Conservation (phyloP, 768 basidiomycete genomes). For the Podaxis carcinomalis region DNA sequence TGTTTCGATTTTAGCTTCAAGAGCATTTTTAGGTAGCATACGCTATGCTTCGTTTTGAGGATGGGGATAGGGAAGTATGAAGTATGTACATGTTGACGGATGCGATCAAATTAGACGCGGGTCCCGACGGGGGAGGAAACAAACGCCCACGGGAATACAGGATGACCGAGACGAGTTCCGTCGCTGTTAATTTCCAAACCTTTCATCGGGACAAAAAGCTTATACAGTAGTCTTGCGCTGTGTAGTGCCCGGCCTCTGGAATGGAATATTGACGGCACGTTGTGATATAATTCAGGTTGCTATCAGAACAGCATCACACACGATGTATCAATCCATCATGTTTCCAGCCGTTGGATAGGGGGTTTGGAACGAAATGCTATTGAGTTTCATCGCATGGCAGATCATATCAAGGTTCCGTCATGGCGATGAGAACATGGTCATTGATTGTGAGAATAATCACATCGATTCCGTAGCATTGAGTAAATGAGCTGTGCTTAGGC, state of each 20-base stretch:
- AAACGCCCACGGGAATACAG: background rate
- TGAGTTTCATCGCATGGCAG: background rate
- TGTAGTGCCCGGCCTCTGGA: too few relatives aligned
- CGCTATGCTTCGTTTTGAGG: background rate
- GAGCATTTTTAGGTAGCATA: background rate
- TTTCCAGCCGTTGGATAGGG: background rate
- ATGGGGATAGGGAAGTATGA: background rate
- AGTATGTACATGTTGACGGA: background rate
- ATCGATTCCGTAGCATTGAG: background rate
- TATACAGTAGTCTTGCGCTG: too few relatives aligned
- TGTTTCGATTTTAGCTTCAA: background rate
- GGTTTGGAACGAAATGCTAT: background rate
- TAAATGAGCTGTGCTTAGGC: constrained; percentile 12
- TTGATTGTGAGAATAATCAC: background rate
- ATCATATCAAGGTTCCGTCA: background rate
- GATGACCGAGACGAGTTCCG: too few relatives aligned
- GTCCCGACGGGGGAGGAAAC: background rate
- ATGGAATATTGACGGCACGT: too few relatives aligned
- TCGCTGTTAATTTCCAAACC: too few relatives aligned
- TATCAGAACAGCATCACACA: background rate
- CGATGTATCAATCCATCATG: background rate
- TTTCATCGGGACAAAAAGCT: too few relatives aligned
- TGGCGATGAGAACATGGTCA: background rate
- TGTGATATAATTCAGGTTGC: too few relatives aligned
- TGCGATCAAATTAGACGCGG: background rate